Conservation (phyloP, 2,329 filamentous ascomycete species). For the Cadophora sp. region DNA sequence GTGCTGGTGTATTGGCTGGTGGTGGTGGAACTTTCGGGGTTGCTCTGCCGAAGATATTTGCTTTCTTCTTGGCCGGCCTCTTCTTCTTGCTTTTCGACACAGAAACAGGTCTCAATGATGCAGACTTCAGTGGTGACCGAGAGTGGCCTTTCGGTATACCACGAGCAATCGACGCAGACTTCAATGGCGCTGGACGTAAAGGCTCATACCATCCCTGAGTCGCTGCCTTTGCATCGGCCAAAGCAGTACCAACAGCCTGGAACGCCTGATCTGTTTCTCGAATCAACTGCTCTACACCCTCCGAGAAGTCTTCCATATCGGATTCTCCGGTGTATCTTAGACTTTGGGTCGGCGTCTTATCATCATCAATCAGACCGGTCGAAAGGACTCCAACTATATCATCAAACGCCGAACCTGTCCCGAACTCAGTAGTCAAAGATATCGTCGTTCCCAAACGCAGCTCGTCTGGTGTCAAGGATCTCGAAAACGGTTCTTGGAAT, state of each 20-base stretch:
- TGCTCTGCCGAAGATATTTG: conserved; percentile 36
- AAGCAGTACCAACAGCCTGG: conserved; percentile 51
- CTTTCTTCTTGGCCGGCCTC: conserved; percentile 48
- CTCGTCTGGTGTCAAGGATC: conserved; percentile 17
- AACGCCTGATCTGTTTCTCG: conserved; percentile 59
- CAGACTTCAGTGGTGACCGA: conserved; percentile 3
- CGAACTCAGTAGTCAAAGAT: conserved; percentile 16
- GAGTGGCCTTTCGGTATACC: conserved; percentile 18
- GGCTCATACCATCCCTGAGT: conserved; percentile 41
- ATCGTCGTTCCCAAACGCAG: conserved; percentile 11
- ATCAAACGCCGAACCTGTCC: conserved; percentile 37
- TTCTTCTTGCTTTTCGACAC: conserved; percentile 49
- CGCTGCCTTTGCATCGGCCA: conserved; percentile 49
- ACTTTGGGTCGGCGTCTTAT: conserved; percentile 41
- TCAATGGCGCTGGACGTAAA: conserved; percentile 18
- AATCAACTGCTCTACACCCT: conserved; percentile 53
- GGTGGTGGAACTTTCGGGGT: conserved; percentile 26
- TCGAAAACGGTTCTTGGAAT: conserved; percentile 31
- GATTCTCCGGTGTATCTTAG: conserved; percentile 27
- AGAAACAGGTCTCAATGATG: conserved; percentile 41
- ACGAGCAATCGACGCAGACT: conserved; percentile 32
- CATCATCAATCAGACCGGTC: conserved; percentile 35
- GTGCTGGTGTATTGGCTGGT: conserved; percentile 46
- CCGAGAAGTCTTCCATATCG: conserved; percentile 32
- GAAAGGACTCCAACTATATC: conserved; percentile 43